Base-by-base conservation (phyloP, 2,329 filamentous ascomycete species). In the Hypomyces perniciosus region DNA sequence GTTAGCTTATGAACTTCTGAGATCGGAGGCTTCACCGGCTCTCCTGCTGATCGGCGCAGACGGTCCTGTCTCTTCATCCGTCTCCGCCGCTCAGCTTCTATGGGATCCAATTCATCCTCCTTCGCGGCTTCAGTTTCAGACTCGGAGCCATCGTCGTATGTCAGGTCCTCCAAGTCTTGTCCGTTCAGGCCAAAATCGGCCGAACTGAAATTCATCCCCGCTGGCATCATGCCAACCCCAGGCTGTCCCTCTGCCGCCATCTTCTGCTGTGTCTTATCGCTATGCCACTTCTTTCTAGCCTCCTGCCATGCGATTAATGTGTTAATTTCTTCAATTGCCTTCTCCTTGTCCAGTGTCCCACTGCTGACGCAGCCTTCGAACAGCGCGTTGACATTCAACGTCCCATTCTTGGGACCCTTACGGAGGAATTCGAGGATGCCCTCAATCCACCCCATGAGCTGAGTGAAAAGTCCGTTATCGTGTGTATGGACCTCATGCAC, bases 401-500 rank as follows among this genome's bases (percentile, higher is more conserved):
- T 92, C 35, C 90, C 90, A 46, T 89, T 90, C 59, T 78, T 80
- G 1, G 91, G 93, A 0, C 93, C 93, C 57, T 90, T 85, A 42
- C 92, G 83, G 31, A 99, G 74, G 70, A 97, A 99, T 55, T 93
- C 88, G 5, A 99, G 80, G 52, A 99, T 97, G 34, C 86, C 88
- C 71, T 99, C 93, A 42, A 97, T 85, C 93, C 93, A 97, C 28
- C 84, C 84, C 93, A 99, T 99, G 46, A 99, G 79, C 61, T 95
- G 88, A 34, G 90, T 91, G 61, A 99, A 99, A 1, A 99, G 80
- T 1, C 93, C 93, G 56, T 99, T 95, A 66, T 99, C 93, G 62
- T 99, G 92, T 6, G 88, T 84, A 65, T 99, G 93, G 1, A 99
- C 92, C 70, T 99, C 93, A 67, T 99, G 93, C 4, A 99, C 87